Evolutionary conservation across 805 yeast species (phyloP).

Genomic region (Ogataea sp.): DNA sequence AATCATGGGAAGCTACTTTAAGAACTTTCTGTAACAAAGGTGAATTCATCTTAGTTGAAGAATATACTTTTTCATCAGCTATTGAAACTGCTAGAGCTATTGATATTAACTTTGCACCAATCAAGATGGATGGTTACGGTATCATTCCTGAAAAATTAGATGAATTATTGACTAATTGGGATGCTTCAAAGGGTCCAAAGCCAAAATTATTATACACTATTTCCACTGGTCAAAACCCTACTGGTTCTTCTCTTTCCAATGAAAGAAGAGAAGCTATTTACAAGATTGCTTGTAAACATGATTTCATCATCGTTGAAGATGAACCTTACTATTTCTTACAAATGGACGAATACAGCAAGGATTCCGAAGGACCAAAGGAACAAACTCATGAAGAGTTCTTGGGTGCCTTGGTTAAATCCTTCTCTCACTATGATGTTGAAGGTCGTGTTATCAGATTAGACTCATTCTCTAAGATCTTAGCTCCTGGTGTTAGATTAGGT

Average conservation of each 20-base stretch:
- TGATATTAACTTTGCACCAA: conserved; percentile 56
- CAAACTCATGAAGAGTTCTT: conserved; percentile 58
- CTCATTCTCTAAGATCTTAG: conserved; percentile 84
- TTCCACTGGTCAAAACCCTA: conserved; percentile 97
- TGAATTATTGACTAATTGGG: conserved; percentile 53
- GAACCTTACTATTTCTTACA: conserved; percentile 97
- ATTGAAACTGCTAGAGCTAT: conserved; percentile 59
- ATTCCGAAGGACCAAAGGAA: conserved; percentile 19
- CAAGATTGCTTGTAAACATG: conserved; percentile 74
- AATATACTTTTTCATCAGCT: conserved; percentile 68
- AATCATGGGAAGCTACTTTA: conserved; percentile 82
- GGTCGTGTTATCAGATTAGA: conserved; percentile 89
- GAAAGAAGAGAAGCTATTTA: conserved; percentile 78
- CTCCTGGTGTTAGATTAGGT: conserved; percentile 86
- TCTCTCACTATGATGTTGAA: conserved; percentile 67
- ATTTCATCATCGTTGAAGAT: conserved; percentile 83
- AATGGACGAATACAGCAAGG: conserved; percentile 67
- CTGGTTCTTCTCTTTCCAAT: conserved; percentile 73
- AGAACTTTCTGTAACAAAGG: conserved; percentile 49
- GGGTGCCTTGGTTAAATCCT: conserved; percentile 63
- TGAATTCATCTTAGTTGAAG: conserved; percentile 68
- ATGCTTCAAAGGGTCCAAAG: conserved; percentile 35
- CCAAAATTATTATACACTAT: conserved; percentile 88
- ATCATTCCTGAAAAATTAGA: conserved; percentile 52
- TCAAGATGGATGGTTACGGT: conserved; percentile 59